Percentiles rank a stretch among this genome's conserved stretches.
Evolutionary conservation across 108 stramenopile species (phyloP).

Genomic region (Bacterosira constricta): DNA sequence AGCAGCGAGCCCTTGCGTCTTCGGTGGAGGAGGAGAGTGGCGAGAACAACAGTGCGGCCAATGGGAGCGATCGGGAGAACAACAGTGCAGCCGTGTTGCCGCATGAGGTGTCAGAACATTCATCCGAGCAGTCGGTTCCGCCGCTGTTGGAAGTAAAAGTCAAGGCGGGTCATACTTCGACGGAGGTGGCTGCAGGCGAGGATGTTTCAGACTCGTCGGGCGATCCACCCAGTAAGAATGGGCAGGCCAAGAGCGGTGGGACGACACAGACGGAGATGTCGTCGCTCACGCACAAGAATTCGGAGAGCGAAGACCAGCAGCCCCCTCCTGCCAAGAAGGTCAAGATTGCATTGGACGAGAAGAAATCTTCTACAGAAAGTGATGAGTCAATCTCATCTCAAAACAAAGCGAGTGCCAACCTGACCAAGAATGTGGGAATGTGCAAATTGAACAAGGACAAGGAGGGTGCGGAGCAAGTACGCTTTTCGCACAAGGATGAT

Average conservation of each 20-base stretch:
- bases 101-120: constrained; percentile 9
- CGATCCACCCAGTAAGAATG: constrained; percentile 10
- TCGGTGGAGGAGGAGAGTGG: constrained; percentile 7
- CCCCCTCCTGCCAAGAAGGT: constrained; percentile 9
- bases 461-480: constrained; percentile 30
- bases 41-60: not conserved
- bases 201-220: constrained; percentile 40
- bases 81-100: not conserved
- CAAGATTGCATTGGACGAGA: constrained; percentile 9
- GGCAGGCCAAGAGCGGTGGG: not conserved
- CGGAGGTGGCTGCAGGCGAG: constrained; percentile 24
- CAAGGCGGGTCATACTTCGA: not conserved
- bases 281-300: constrained; percentile 24
- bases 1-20: constrained; percentile 10
- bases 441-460: constrained; percentile 56
- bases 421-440: constrained; percentile 60
- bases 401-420: constrained; percentile 51
- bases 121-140: not conserved
- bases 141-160: constrained; percentile 39
- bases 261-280: constrained; percentile 5
- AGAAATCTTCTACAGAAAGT: constrained; percentile 32
- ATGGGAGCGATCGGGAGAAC: constrained; percentile 1
- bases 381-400: constrained; percentile 64
- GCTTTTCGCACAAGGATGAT: constrained; percentile 70
- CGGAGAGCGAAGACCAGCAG: constrained; percentile 1